Base-by-base conservation (phyloP, 257 asterid species). In the Henckelia pumila region DNA sequence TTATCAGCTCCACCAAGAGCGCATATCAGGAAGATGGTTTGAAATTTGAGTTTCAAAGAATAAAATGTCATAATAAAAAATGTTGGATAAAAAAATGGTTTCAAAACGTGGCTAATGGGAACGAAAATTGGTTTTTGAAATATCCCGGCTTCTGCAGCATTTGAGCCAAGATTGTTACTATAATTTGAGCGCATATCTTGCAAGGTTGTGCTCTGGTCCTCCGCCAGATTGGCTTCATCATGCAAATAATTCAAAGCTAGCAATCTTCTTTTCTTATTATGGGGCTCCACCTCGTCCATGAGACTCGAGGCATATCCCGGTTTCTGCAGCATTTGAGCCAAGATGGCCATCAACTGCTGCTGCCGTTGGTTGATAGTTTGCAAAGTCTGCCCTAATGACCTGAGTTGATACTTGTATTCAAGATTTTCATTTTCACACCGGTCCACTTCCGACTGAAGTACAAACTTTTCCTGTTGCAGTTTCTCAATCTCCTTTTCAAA, bases 401-500 rank as follows among this genome's bases (percentile, higher is more conserved):
- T 69, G 67, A 86, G 76, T 44, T 81, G 83, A 44, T 65, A 20
- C 67, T 80, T 82, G 20, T 80, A 85, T 57, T 83, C 90, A 57
- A 24, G 84, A 59, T 77, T 87, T 81, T 80, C 89, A 37, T 76
- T 72, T 68, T 75, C 70, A 60, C 82, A 81, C 67, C 73, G 77
- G 63, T 88, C 91, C 4, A 83, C 74, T 74, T 91, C 86, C 8
- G 84, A 70, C 63, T 85, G 76, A 63, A 94, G 97, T 44, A 68
- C 53, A 14, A 19, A 20, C 26, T 87, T 91, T 32, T 91, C 96
- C 19, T 66, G 71, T 55, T 73, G 83, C 70, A 91, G 77, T 73
- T 73, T 85, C 71, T 87, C 84, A 28, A 94, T 88, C 84, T 89
- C 89, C 65, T 79, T 83, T 47, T 84, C 86, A 14, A 77, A 86